Evolutionary conservation across 495 filamentous ascomycete species (phyloP), one percentile per base, ranked within the genome.

Genomic region (Lentithecium fluviatile): DNA sequence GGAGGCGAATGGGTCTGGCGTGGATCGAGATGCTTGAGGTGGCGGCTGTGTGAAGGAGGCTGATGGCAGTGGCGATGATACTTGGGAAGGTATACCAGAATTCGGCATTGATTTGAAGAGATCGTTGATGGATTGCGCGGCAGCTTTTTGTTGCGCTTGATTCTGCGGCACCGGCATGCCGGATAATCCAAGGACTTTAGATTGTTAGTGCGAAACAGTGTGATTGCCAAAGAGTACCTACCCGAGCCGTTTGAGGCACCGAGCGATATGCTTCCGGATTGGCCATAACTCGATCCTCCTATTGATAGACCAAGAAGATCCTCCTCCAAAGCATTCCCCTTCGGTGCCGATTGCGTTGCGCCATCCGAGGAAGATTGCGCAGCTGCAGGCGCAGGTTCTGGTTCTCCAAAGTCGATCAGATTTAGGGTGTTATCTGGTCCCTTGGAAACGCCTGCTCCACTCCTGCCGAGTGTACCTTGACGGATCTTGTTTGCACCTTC

Each of bases 401-500:
- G 56, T 0, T 74, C 84, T 29, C 86, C 86, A 66, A 98, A 88
- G 69, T 98, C 95, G 58, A 98, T 97, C 59, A 98, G 77, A 7
- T 92, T 97, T 21, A 96, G 77, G 73, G 97, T 93, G 62, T 89
- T 91, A 55, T 87, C 84, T 10, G 87, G 82, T 60, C 85, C 88
- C 69, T 86, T 89, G 12, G 82, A 82, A 6, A 89, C 85, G 0
- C 86, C 87, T 3, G 85, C 86, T 12, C 75, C 75, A 48, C 81
- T 84, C 2, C 82, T 85, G 8, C 90, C 82, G 21, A 92, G 79
- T 10, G 86, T 91, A n/a, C 91, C 91, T 70, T 87, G 85, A 2
- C 89, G 89, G 47, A 96, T 88, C 70, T 81, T 87, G 20, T 84
- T 83, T n/a, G 94, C 94, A 15, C 81, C 93, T 66, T 95, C 89